Conservation (phyloP, 306 rosid genomes). For the Mimosa pudica region DNA sequence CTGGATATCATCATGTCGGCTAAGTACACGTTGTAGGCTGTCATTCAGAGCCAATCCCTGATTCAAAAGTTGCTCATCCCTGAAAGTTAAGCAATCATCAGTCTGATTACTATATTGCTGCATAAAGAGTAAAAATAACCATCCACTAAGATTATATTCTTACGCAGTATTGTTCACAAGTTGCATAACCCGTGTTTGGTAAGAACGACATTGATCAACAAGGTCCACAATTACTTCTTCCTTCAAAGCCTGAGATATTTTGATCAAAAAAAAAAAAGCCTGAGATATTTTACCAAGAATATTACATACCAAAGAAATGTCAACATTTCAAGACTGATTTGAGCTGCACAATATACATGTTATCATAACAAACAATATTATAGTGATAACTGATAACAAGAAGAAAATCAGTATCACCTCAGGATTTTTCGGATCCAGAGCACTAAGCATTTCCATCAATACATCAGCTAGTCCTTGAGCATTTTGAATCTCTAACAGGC, state of each 20-base stretch:
- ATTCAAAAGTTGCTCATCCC: slow-evolving; percentile 66
- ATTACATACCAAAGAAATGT: slow-evolving; percentile 8
- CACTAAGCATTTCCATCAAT: slow-evolving; percentile 86
- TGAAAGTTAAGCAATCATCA: slow-evolving; percentile 38
- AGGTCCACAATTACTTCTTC: slow-evolving; percentile 75
- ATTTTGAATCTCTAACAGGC: slow-evolving; percentile 78
- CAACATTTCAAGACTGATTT: background rate
- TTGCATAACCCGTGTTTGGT: slow-evolving; percentile 74
- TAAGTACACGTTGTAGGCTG: slow-evolving; percentile 62
- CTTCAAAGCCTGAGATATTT: slow-evolving; percentile 57
- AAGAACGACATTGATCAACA: slow-evolving; percentile 79
- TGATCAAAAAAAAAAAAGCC: slow-evolving; percentile 57
- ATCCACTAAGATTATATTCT: slow-evolving; percentile 23
- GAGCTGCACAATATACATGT: background rate
- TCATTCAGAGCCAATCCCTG: slow-evolving; percentile 74
- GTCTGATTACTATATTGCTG: slow-evolving; percentile 18
- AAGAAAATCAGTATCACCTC: slow-evolving; percentile 52
- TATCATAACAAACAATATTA: background rate
- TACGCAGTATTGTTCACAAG: slow-evolving; percentile 72
- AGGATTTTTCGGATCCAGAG: slow-evolving; percentile 66
- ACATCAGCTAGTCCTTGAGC: slow-evolving; percentile 91
- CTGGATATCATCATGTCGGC: slow-evolving; percentile 58
- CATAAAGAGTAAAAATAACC: background rate
- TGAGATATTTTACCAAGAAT: slow-evolving; percentile 37
- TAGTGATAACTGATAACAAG: background rate